A percentile compares a stretch with the other conserved stretches of the same genome.
Conservation (phyloP, 345 rosid species). For the Isatis tinctoria region DNA sequence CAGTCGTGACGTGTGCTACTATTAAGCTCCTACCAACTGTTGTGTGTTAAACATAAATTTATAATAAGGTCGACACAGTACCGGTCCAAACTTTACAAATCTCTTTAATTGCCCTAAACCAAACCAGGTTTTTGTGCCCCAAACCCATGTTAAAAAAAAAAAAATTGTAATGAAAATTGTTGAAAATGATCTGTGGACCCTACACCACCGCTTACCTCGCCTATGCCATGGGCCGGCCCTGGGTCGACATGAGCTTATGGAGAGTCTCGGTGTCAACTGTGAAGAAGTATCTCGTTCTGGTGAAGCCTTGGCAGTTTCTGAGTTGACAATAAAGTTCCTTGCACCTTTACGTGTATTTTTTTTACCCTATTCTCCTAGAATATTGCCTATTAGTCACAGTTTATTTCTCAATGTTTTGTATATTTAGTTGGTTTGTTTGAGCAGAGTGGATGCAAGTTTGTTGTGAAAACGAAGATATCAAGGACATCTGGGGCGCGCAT, state of each 20-base stretch:
- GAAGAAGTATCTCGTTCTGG: slow-evolving; percentile 73
- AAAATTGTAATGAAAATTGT: too few relatives aligned
- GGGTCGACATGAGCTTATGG: slow-evolving; percentile 82
- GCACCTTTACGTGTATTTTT: slow-evolving; percentile 61
- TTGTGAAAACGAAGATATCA: slow-evolving; percentile 61
- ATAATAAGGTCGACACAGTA: slow-evolving; percentile 59
- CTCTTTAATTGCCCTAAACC: too few relatives aligned
- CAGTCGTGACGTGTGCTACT: too few relatives aligned
- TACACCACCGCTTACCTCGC: too few relatives aligned
- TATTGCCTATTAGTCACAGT: neutral
- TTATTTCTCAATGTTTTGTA: neutral
- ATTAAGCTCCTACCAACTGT: neutral
- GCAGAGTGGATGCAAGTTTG: slow-evolving; percentile 72
- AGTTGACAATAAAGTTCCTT: slow-evolving; percentile 70
- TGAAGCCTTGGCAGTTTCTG: slow-evolving; percentile 66
- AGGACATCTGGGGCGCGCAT: slow-evolving; percentile 66
- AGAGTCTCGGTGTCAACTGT: slow-evolving; percentile 60
- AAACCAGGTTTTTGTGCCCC: too few relatives aligned
- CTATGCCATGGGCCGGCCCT: too few relatives aligned
- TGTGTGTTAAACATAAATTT: neutral
- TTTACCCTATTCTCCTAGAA: neutral
- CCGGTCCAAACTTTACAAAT: too few relatives aligned
- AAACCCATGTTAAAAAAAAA: too few relatives aligned
- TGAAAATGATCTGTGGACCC: too few relatives aligned
- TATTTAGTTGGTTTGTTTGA: slow-evolving; percentile 12